These are phyloP conservation scores for Beta vulgaris DNA, from an alignment of 148 eudicot genomes.

Conservation along the genomic window DNA sequence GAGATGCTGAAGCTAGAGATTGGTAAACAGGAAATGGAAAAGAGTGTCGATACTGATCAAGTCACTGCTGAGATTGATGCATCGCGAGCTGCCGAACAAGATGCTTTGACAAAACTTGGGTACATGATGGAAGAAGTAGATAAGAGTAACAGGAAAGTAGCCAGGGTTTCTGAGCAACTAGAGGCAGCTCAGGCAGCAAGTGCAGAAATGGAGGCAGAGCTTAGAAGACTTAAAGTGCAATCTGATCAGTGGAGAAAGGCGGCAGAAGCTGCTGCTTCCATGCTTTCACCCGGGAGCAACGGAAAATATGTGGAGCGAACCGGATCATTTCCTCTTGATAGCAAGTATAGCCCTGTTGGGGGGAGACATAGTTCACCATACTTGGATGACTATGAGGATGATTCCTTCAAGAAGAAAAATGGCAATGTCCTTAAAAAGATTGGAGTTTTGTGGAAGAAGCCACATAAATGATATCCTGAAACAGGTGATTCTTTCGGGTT, in stretches of 20 bases:
- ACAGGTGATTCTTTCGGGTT: slow-evolving; percentile 4
- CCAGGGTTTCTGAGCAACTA: slow-evolving; percentile 57
- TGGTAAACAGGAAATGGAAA: slow-evolving; percentile 35
- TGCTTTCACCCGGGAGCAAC: slow-evolving; percentile 59
- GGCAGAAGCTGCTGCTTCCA: slow-evolving; percentile 90
- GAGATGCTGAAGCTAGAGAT: slow-evolving; percentile 50
- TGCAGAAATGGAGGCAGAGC: slow-evolving; percentile 73
- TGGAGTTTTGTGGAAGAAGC: slow-evolving; percentile 89
- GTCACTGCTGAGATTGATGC: slow-evolving; percentile 40
- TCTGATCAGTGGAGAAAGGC: slow-evolving; percentile 95
- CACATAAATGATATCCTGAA: slow-evolving; percentile 44
- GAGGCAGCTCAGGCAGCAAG: slow-evolving; percentile 55
- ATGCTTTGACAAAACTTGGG: slow-evolving; percentile 52
- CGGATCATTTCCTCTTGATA: slow-evolving; percentile 59
- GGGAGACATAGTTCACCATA: slow-evolving; percentile 47
- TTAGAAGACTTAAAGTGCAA: slow-evolving; percentile 80
- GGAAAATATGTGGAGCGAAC: slow-evolving; percentile 68
- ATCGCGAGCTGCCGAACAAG: slow-evolving; percentile 50
- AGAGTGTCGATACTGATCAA: slow-evolving; percentile 21
- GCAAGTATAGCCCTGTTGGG: slow-evolving; percentile 38
- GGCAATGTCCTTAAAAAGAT: slow-evolving; percentile 71
- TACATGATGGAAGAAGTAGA: slow-evolving; percentile 49
- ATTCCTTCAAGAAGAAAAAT: slow-evolving; percentile 73
- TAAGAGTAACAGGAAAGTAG: slow-evolving; percentile 49
- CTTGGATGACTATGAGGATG: slow-evolving; percentile 61